Evolutionary conservation across 805 yeast species (phyloP), one percentile per base, ranked within the genome.

Genomic region (Wickerhamomyces bovis): DNA sequence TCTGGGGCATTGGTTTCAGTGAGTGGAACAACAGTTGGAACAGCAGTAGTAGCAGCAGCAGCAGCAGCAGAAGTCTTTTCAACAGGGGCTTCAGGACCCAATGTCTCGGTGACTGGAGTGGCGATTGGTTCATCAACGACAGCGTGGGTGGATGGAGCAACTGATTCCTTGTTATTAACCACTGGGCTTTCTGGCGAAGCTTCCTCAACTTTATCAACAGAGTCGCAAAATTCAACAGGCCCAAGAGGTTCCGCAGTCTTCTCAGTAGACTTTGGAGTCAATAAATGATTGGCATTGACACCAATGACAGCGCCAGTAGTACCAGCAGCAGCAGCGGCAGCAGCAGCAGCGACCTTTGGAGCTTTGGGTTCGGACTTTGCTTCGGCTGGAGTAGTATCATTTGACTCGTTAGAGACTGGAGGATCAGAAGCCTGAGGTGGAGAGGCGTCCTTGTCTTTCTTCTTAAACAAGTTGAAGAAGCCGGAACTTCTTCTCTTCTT

Each of bases 401-500:
- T 10, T 13, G 23, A 6, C 47, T 33, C 16, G 12, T 33, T 43
- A 12, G 43, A 44, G 15, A 40, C 46, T n/a, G 41, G 49, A 18
- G 46, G 48, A 13, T 40, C 42, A 12, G 42, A 44, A 31, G 44
- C 31, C 13, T 42, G 22, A 16, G 43, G 18, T 18, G 33, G 20
- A 7, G 26, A 20, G 20, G 38, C n/a, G 21, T 43, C 16, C 41
- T 47, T 45, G 12, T 51, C 48, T 43, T 46, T 47, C 47, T 45
- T 51, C 39, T 42, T 47, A 48, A 51, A 51, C 7, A 46, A 26
- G 12, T 48, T 38, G 47, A 53, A 53, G 39, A 53, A 44, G 3
- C 56, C 54, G 6, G 56, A 53, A 12, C 47, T 44, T 38, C 49
- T 45, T 51, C 52, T 53, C 52, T 53, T 53, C 19, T 45, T 44